Evolutionary conservation across 2,329 filamentous ascomycete species (phyloP), one percentile per base, ranked within the genome.

Genomic region (Atkinsonella texensis): DNA sequence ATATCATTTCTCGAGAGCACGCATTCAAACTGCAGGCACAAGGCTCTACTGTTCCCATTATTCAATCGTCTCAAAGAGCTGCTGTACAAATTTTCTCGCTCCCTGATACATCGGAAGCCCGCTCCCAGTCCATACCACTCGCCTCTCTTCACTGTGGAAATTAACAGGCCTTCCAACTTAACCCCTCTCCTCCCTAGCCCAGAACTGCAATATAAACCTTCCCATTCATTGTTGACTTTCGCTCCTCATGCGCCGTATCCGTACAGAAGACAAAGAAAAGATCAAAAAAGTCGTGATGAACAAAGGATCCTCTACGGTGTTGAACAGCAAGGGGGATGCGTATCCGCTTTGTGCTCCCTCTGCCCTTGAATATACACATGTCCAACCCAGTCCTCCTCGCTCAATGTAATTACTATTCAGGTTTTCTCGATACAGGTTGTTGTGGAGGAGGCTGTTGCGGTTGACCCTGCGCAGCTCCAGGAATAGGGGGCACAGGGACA

Each of bases 401-500:
- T 31, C 35, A 33, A 20, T 6, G 20, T 18, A 6, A 38, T 54
- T 23, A 52, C 32, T 33, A 43, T 44, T 52, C 46, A 8, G 49
- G 23, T 13, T 51, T 44, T 28, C 28, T 28, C 28, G 45, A 13
- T 32, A 45, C 40, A 48, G 47, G 31, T 38, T 46, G 49, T 32
- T 50, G 54, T 35, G 35, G 18, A 49, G 62, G 63, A 48, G 51
- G 63, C 49, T 52, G 61, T 53, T 64, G 64, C 53, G 17, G 49
- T 5, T 46, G 47, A 23, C 33, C 9, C 17, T 61, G 62, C 45
- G 64, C 63, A n/a, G 66, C 62, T 20, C 68, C 68, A 7, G 70
- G 70, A 46, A 72, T 70, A 15, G 67, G 63, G 4, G 70, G 70
- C 23, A 73, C 63, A 4, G 70, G 70, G 9, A 73, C 70, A 7